A percentile compares a stretch with the other conserved stretches of the same genome.
phyloP scores from a whole-genome alignment of 805 yeast genomes.

The Sugiyamaella floridensis region DNA sequence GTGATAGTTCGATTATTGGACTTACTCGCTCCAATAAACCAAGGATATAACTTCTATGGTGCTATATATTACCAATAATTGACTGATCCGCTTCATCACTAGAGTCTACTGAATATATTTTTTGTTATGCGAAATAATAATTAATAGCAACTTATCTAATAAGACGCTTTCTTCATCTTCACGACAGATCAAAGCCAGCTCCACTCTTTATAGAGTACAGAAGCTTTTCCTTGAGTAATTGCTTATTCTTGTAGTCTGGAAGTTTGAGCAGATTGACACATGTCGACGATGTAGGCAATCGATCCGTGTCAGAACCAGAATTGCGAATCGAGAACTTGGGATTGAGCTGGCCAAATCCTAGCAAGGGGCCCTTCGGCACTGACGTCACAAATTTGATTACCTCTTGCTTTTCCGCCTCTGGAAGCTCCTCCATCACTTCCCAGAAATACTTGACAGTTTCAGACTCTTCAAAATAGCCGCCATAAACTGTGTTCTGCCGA shows the following conservation, averaged over 20 bases:
- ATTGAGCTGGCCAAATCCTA: conserved; percentile 67
- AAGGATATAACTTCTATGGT: no score
- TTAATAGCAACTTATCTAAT: no score
- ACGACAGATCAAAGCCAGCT: conserved; percentile 82
- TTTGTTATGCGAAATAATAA: no score
- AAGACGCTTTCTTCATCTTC: background rate
- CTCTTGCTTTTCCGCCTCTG: conserved; percentile 51
- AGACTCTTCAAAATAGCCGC: conserved; percentile 40
- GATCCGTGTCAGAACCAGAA: conserved; percentile 46
- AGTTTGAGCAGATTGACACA: conserved; percentile 82
- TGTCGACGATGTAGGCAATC: conserved; percentile 89
- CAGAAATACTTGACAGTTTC: conserved; percentile 62
- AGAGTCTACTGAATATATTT: no score
- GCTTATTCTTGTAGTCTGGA: conserved; percentile 70
- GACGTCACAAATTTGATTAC: conserved; percentile 87
- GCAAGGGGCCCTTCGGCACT: conserved; percentile 82
- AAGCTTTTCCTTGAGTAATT: conserved; percentile 52
- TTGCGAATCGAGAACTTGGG: conserved; percentile 80
- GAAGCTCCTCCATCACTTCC: conserved; percentile 67
- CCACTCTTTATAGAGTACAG: conserved; percentile 73
- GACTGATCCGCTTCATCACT: no score
- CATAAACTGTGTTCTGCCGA: conserved; percentile 52
- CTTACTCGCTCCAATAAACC: no score
- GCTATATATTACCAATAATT: no score
- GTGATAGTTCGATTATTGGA: no score